A percentile compares a stretch with the other conserved stretches of the same genome.
phyloP scores from a whole-genome alignment of 257 asterid genomes.

The Cruciata laevipes region DNA sequence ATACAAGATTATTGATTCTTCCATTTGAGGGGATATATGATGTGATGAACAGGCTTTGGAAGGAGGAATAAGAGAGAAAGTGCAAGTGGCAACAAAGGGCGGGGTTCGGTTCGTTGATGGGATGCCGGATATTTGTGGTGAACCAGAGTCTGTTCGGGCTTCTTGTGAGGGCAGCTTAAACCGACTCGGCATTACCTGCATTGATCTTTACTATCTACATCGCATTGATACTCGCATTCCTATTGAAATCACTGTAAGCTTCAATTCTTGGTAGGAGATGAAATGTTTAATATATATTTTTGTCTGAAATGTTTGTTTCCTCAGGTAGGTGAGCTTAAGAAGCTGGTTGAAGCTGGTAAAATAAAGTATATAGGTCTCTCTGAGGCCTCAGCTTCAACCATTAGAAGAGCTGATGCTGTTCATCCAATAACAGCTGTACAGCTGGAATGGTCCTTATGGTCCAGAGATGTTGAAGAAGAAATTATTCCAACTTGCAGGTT shows the following conservation, averaged over 20 bases:
- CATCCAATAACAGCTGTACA: conserved; percentile 68
- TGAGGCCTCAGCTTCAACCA: conserved; percentile 24
- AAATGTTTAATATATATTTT: no score
- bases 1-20: no score
- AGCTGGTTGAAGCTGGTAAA: conserved; percentile 72
- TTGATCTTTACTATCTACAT: conserved; percentile 39
- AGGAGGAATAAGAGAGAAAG: conserved; percentile 31
- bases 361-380: conserved; percentile 67
- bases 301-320: no score
- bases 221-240: conserved; percentile 34
- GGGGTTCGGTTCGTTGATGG: conserved; percentile 12
- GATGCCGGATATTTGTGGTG: conserved; percentile 22
- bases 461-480: conserved; percentile 61
- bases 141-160: conserved; percentile 33
- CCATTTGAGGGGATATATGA: no score
- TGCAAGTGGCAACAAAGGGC: conserved; percentile 37
- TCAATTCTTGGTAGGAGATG: no score
- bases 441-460: conserved; percentile 72
- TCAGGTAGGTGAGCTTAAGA: conserved; percentile 71
- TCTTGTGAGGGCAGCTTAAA: conserved; percentile 39
- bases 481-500: conserved; percentile 62
- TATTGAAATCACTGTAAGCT: conserved; percentile 39
- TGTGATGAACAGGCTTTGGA: conserved; percentile 34
- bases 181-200: conserved; percentile 33
- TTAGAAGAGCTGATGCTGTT: conserved; percentile 66